Evolutionary conservation across 257 asterid genomes (phyloP), one percentile per base, ranked within the genome.

Genomic region (Solanum tarijense): DNA sequence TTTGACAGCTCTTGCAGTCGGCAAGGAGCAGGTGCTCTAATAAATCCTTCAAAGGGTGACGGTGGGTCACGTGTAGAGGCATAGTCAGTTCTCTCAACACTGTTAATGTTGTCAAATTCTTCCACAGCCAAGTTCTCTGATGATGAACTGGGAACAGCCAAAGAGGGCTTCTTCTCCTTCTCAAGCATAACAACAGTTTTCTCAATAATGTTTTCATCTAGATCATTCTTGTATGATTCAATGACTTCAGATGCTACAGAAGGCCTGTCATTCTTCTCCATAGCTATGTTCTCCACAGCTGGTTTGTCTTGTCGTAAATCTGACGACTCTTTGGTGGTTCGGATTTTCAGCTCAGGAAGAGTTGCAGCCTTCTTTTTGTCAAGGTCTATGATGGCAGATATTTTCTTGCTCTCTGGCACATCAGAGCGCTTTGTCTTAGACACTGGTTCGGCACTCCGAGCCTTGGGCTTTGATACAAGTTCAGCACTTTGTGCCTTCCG

Each of bases 311-410:
- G 94, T 87, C 76, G 84, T 18, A 83, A 74, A 87, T 85, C 90
- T 68, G 92, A 87, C 36, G 86, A 91, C 9, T 91, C 89, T 87
- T 89, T 93, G 25, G 92, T 83, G 65, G 94, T 89, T 92, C 92
- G 95, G 89, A 93, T 93, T 92, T 95, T 96, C 92, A 94, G 94
- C 90, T 93, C 98, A 60, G 99, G 98, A 88, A 95, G 95, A 89
- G 98, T 91, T 83, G 94, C 98, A 87, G 94, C 95, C 90, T 94
- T 95, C 89, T 93, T 95, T 91, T 90, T 92, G 91, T 95, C 98
- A 87, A 93, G 98, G 92, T 93, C 92, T 86, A 93, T 92, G 89
- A 95, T 93, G 83, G 96, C 94, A 92, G 99, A 92, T 84, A 95
- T 92, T 91, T 95, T 96, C 91, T 86, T 94, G 91, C 88, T 95